A percentile compares a stretch with the other conserved stretches of the same genome.
Evolutionary conservation across 345 rosid genomes (phyloP).

Genomic region (Mallotus nudiflorus): DNA sequence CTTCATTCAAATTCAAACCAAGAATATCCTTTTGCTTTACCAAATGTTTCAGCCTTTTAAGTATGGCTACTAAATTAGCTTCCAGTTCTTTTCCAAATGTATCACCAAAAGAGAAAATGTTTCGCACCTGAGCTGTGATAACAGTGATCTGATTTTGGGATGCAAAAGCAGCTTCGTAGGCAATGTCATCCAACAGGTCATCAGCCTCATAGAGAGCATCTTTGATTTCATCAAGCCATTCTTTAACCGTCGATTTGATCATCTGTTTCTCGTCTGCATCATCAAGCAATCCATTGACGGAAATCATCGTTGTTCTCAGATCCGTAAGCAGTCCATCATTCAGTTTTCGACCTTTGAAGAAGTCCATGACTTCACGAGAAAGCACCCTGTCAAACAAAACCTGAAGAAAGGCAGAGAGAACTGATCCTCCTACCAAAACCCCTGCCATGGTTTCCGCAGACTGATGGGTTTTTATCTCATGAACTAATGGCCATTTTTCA

Average conservation of each 20-base stretch:
- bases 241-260: neutral
- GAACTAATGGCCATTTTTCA: no score
- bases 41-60: conserved; percentile 3
- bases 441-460: conserved; percentile 10
- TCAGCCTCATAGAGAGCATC: conserved; percentile 13
- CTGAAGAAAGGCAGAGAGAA: conserved; percentile 3
- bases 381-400: conserved; percentile 7
- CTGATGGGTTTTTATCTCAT: no score
- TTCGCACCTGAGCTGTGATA: conserved; percentile 1
- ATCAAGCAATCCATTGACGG: conserved; percentile 6
- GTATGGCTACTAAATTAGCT: neutral
- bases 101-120: neutral
- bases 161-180: neutral
- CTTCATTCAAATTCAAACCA: conserved; percentile 6
- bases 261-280: conserved; percentile 11
- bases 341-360: neutral
- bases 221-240: conserved; percentile 2
- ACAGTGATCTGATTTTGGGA: neutral
- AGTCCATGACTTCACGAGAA: conserved; percentile 4
- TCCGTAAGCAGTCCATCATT: neutral
- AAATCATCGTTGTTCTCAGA: neutral
- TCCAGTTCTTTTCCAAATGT: neutral
- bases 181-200: conserved; percentile 8
- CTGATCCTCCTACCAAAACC: conserved; percentile 10
- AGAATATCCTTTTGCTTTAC: neutral